Conservation (phyloP, 2,329 filamentous ascomycete species). For the Pseudocercospora fuligena region DNA sequence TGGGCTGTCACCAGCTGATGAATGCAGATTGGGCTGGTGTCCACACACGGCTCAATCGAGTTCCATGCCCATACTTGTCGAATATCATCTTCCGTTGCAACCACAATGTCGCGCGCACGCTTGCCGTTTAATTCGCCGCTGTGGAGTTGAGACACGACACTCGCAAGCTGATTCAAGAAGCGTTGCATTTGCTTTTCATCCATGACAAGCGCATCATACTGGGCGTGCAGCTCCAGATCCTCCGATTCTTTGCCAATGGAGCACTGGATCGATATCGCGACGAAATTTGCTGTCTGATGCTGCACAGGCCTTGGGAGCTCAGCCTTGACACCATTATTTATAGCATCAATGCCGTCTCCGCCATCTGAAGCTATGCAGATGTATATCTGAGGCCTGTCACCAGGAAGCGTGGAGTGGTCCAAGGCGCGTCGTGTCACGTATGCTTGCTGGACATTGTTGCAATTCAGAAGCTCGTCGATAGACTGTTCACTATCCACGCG, state of each 20-base stretch:
- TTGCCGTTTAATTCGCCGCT: background rate
- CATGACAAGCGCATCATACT: background rate
- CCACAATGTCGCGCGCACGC: background rate
- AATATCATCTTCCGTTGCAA: background rate
- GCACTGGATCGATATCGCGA: background rate
- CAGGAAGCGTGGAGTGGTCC: background rate
- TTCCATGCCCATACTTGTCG: background rate
- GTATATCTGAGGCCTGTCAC: background rate
- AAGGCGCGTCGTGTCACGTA: background rate
- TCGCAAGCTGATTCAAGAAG: background rate
- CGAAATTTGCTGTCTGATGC: background rate
- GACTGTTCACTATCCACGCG: background rate
- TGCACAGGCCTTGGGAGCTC: background rate
- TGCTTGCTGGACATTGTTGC: background rate
- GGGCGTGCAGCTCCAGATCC: background rate
- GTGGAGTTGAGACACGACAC: background rate
- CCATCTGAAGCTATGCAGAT: background rate
- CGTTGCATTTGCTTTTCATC: background rate
- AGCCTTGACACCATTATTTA: background rate
- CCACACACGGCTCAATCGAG: background rate
- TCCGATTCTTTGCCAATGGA: background rate
- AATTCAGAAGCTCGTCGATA: background rate
- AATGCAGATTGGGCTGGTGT: background rate
- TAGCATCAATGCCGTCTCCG: background rate
- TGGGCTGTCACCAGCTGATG: background rate